Evolutionary conservation across 495 filamentous ascomycete genomes (phyloP).

Genomic region (Sabuloglossum arenarium): DNA sequence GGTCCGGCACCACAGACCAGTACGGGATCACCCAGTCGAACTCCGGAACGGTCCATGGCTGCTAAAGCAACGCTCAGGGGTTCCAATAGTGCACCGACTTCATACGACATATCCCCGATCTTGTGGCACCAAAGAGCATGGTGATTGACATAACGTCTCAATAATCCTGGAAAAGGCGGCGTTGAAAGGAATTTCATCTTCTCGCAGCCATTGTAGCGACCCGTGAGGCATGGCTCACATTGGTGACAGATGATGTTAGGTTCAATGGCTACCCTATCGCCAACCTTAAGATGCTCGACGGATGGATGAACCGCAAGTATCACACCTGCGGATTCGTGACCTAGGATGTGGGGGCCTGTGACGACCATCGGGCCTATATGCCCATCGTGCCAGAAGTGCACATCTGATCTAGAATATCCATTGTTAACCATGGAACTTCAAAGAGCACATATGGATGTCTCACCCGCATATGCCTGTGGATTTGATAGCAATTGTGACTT

Average conservation of each 20-base stretch:
- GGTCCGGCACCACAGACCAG: slow-evolving; percentile 28
- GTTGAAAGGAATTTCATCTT: slow-evolving; percentile 21
- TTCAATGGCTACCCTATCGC: slow-evolving; percentile 28
- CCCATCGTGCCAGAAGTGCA: slow-evolving; percentile 26
- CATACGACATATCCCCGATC: slow-evolving; percentile 19
- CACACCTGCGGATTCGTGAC: slow-evolving; percentile 28
- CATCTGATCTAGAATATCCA: slow-evolving; percentile 12
- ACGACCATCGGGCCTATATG: slow-evolving; percentile 24
- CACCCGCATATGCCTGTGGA: slow-evolving; percentile 10
- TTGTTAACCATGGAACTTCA: neutral
- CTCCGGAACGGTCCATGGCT: slow-evolving; percentile 19
- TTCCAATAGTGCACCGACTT: slow-evolving; percentile 28
- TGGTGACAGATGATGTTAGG: slow-evolving; percentile 25
- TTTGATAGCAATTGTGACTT: slow-evolving; percentile 5
- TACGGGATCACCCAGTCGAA: slow-evolving; percentile 19
- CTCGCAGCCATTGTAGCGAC: slow-evolving; percentile 29
- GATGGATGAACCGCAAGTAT: slow-evolving; percentile 23
- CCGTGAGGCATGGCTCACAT: slow-evolving; percentile 25
- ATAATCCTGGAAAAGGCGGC: slow-evolving; percentile 4
- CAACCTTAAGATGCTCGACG: slow-evolving; percentile 21
- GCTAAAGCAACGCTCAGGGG: slow-evolving; percentile 27
- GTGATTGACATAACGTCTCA: slow-evolving; percentile 4
- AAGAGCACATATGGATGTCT: neutral
- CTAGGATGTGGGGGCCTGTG: slow-evolving; percentile 24
- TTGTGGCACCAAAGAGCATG: slow-evolving; percentile 16